Percentiles rank a stretch among this genome's conserved stretches.
phyloP scores from a whole-genome alignment of 2,329 filamentous ascomycete species.

The Phyllosticta citribraziliensis region DNA sequence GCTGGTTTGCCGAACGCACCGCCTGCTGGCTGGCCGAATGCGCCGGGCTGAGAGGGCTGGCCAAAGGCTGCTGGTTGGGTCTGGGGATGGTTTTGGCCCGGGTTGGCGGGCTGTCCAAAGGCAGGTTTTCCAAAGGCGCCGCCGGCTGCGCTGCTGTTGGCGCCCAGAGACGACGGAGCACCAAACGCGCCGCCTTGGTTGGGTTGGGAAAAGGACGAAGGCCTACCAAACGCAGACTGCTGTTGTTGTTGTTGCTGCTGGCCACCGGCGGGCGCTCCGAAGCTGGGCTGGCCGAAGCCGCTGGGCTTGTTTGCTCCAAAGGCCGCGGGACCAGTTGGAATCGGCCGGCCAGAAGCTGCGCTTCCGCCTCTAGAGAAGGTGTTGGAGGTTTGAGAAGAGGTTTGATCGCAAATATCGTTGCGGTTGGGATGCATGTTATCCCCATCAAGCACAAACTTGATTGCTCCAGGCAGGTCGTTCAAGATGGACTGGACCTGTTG shows the following conservation, averaged over 20 bases:
- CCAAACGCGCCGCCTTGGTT: background rate
- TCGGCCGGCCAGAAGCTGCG: background rate
- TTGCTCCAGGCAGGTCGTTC: conserved; percentile 59
- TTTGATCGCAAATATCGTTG: conserved; percentile 12
- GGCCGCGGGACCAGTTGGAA: background rate
- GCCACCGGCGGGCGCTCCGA: background rate
- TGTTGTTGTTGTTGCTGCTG: background rate
- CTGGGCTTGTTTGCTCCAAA: conserved; percentile 1
- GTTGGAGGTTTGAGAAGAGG: background rate
- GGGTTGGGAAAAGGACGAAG: conserved; percentile 11
- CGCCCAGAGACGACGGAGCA: conserved; percentile 24
- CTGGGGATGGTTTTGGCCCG: background rate
- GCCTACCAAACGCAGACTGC: conserved; percentile 1
- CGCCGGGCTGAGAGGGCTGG: conserved; percentile 12
- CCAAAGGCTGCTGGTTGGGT: conserved; percentile 14
- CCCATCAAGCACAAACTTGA: conserved; percentile 27
- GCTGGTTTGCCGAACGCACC: conserved; percentile 18
- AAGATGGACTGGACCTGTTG: conserved; percentile 64
- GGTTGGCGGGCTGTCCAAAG: conserved; percentile 17
- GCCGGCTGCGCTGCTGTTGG: conserved; percentile 1
- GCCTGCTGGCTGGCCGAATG: conserved; percentile 16
- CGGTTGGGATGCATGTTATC: conserved; percentile 24
- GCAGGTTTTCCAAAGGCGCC: conserved; percentile 9
- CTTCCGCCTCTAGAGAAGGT: background rate
- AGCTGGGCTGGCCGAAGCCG: conserved; percentile 2